Evolutionary conservation across 176 grass and related monocot genomes (phyloP).

Genomic region (Rhynchospora tenuis): DNA sequence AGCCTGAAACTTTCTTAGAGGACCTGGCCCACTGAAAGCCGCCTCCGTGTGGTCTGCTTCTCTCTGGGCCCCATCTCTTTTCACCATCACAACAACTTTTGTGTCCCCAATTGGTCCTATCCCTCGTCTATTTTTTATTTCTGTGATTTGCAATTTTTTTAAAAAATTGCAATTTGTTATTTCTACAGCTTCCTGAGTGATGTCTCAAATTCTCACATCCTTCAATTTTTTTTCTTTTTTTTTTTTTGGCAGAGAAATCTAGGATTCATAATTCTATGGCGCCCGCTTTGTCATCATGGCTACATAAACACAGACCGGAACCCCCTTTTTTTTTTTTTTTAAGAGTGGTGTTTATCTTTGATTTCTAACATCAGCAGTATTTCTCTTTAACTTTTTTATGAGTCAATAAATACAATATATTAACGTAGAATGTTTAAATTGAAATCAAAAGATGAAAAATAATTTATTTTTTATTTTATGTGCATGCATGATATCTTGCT

Average conservation of each 20-base stretch:
- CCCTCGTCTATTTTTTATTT: not conserved
- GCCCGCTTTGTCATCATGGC: not conserved
- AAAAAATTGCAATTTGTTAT: not conserved
- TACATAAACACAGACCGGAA: not conserved
- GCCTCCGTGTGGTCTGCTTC: constrained; percentile 7
- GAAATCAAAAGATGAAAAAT: no score
- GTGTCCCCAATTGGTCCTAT: not conserved
- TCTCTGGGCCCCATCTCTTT: not conserved
- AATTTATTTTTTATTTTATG: no score
- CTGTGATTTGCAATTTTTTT: not conserved
- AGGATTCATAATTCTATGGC: not conserved
- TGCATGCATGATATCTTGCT: no score
- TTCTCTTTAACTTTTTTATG: no score
- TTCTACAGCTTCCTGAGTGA: not conserved
- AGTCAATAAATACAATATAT: no score
- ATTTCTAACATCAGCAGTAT: no score
- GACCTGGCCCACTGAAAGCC: not conserved
- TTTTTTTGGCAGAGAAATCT: no score
- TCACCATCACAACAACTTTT: not conserved
- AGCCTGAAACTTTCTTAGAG: not conserved
- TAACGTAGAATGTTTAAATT: no score
- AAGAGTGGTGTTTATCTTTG: no score
- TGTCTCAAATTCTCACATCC: not conserved
- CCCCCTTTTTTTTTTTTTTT: no score
- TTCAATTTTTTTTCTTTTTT: not conserved